phyloP scores from a whole-genome alignment of 2,329 filamentous ascomycete species.

The Chrysoporthe austroafricana region DNA sequence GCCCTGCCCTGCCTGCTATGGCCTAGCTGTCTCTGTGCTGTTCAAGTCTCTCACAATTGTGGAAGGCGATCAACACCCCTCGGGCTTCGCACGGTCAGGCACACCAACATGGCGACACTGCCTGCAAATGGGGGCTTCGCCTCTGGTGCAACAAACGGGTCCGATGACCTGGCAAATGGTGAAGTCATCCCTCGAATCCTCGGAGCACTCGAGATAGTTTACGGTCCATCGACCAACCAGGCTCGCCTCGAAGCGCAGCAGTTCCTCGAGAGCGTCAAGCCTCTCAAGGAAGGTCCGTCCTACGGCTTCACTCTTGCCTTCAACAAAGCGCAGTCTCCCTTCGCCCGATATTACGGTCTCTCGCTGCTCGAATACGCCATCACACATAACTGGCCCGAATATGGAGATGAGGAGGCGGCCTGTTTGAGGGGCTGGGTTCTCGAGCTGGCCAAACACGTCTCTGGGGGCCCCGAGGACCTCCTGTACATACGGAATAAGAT shows the following conservation, averaged over 20 bases:
- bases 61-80: slow-evolving; percentile 18
- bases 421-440: slow-evolving; percentile 78
- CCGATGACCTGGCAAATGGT: slow-evolving; percentile 40
- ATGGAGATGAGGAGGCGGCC: slow-evolving; percentile 67
- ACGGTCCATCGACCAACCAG: slow-evolving; percentile 82
- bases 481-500: slow-evolving; percentile 90
- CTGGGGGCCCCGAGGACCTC: slow-evolving; percentile 66
- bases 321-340: slow-evolving; percentile 73
- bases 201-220: slow-evolving; percentile 84
- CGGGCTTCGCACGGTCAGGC: slow-evolving; percentile 15
- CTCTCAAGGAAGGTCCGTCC: slow-evolving; percentile 75
- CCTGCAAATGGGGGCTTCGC: slow-evolving; percentile 26
- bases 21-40: slow-evolving; percentile 22
- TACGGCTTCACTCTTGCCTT: slow-evolving; percentile 84
- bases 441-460: slow-evolving; percentile 73
- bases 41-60: slow-evolving; percentile 23
- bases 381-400: slow-evolving; percentile 80
- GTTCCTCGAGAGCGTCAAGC: slow-evolving; percentile 86
- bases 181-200: slow-evolving; percentile 70
- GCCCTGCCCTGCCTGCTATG: slow-evolving; percentile 23
- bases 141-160: slow-evolving; percentile 29
- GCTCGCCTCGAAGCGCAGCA: slow-evolving; percentile 79
- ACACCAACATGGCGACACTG: slow-evolving; percentile 24
- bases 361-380: slow-evolving; percentile 90
- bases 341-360: slow-evolving; percentile 91